Evolutionary conservation across 768 basidiomycete genomes (phyloP), one percentile per base, ranked within the genome.

Genomic region (Russula olivacea): DNA sequence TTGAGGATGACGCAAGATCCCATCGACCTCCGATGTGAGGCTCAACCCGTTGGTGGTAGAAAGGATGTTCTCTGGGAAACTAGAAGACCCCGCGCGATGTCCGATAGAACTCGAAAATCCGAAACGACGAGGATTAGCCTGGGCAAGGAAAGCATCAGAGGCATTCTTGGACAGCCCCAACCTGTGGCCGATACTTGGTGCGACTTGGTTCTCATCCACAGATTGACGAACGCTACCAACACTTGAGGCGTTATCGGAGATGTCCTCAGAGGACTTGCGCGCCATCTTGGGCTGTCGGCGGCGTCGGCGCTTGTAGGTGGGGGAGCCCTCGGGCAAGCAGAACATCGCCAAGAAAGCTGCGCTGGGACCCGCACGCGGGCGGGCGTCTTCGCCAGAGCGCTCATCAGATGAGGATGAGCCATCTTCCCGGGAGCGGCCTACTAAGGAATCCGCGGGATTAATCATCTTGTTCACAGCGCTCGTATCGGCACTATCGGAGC

Each of bases 241-340:
- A 15, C 71, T 72, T 23, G 58, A 57, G 48, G 51, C 66, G 10
- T 61, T 53, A 58, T 67, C 32, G 66, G 61, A 54, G 59, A 70
- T 62, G 63, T 64, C 65, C 68, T 59, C 63, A 54, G 63, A 64
- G 76, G 75, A 68, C 72, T 67, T 59, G 77, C 73, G 70, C 73
- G 74, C 62, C 68, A 63, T 66, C 75, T 81, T 83, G 36, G 76
- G 72, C 38, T 80, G 79, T 72, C 89, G 91, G 78, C 91, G 91
- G 67, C 88, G 82, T 30, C 94, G 81, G 70, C 90, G 88, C 75
- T 97, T 97, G 79, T 97, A 97, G 3, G 84, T 83, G 5, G 92
- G 88, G 64, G 84, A 87, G 15, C 93, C 93, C 72, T 91, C 88
- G 57, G 92, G 87, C 51, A 92, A 76, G n/a, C 87, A 83, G 71